Evolutionary conservation across 164 flowering plant species (phyloP).

Genomic region (Cinnamomum micranthum): DNA sequence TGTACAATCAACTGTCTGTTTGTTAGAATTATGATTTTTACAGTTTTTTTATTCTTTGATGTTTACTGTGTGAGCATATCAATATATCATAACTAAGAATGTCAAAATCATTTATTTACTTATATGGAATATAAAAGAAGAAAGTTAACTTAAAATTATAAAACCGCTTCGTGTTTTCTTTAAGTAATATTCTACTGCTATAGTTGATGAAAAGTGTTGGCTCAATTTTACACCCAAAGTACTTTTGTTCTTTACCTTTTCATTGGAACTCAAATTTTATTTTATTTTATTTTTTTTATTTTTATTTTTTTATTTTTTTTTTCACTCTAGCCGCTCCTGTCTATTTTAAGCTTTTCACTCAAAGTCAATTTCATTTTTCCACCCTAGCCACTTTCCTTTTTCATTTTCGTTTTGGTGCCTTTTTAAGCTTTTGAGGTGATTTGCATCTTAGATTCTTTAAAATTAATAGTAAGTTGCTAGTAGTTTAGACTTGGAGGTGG

Average conservation of each 20-base stretch:
- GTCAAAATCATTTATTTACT: too few species aligned
- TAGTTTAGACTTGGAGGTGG: not conserved
- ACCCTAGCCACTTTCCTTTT: not conserved
- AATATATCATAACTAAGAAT: not conserved
- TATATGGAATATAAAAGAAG: too few species aligned
- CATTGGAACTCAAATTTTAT: not conserved
- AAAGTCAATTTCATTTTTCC: not conserved
- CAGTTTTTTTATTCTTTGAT: not conserved
- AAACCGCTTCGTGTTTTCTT: not conserved
- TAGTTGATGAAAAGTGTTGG: not conserved
- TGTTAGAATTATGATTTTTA: not conserved
- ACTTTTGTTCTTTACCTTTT: too few species aligned
- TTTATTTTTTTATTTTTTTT: too few species aligned
- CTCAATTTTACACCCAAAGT: not conserved
- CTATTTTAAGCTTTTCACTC: too few species aligned
- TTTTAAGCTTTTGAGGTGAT: not conserved
- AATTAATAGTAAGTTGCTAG: not conserved
- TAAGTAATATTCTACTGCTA: not conserved
- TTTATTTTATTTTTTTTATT: too few species aligned
- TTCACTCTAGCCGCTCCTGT: not conserved
- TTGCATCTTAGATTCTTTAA: not conserved
- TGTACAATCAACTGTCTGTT: constrained; percentile 11
- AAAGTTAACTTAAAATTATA: too few species aligned
- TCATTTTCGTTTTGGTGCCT: not conserved
- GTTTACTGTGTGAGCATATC: too few species aligned